These are phyloP conservation scores for Coniochaeta prunicola DNA, from an alignment of 2,329 filamentous ascomycete species.

Conservation along the genomic window DNA sequence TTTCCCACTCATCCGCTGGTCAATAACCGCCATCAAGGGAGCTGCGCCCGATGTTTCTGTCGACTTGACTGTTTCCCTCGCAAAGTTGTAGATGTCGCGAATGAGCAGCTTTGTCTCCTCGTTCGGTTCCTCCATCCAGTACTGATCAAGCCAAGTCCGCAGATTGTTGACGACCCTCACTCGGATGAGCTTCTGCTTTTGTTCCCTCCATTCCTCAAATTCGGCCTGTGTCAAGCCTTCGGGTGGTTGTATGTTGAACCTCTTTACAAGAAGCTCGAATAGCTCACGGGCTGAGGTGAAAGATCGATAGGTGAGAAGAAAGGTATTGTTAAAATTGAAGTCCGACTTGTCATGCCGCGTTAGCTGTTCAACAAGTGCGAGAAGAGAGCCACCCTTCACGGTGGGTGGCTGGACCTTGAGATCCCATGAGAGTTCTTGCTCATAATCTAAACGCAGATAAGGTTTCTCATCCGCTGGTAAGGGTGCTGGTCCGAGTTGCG, in stretches of 20 bases:
- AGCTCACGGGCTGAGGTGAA: conserved; percentile 88
- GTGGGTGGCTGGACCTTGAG: conserved; percentile 66
- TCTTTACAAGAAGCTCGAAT: conserved; percentile 84
- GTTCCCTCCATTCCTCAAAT: conserved; percentile 81
- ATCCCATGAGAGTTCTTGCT: conserved; percentile 86
- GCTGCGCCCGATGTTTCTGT: conserved; percentile 87
- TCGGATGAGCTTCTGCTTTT: conserved; percentile 91
- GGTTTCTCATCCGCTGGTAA: conserved; percentile 63
- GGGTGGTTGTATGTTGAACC: conserved; percentile 89
- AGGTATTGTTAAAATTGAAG: conserved; percentile 94
- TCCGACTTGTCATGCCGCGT: conserved; percentile 95
- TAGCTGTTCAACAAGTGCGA: conserved; percentile 87
- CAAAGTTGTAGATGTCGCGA: conserved; percentile 82
- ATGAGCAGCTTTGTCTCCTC: conserved; percentile 80
- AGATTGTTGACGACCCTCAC: conserved; percentile 96
- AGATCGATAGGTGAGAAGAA: conserved; percentile 91
- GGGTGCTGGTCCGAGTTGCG: conserved; percentile 36
- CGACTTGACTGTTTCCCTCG: conserved; percentile 83
- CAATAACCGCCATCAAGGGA: conserved; percentile 77
- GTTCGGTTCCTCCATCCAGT: conserved; percentile 95
- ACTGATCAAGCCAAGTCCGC: conserved; percentile 97
- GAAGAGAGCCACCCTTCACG: conserved; percentile 82
- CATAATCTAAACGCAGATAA: conserved; percentile 79
- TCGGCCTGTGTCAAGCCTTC: conserved; percentile 69
- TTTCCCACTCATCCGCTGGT: conserved; percentile 81